Evolutionary conservation across 2,329 filamentous ascomycete genomes (phyloP).

Genomic region (Aspergillus cejpii): DNA sequence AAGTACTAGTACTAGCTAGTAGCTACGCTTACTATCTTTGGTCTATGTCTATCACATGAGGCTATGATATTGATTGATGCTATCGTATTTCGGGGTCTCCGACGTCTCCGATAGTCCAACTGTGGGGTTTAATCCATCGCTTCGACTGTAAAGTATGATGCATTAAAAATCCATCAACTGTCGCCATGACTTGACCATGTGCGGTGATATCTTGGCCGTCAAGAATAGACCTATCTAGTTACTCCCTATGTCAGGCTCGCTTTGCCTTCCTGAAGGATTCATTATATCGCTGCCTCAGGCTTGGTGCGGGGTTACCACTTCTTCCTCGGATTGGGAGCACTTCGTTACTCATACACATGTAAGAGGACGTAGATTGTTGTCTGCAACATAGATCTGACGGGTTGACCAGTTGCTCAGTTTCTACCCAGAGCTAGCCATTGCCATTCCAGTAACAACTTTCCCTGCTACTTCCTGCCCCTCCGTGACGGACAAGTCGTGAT

Average conservation of each 20-base stretch:
- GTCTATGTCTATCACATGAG: no score
- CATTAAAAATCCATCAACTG: slow-evolving; percentile 6
- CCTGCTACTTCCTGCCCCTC: background rate
- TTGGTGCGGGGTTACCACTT: slow-evolving; percentile 15
- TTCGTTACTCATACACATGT: slow-evolving; percentile 12
- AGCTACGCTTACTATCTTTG: background rate
- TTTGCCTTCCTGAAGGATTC: background rate
- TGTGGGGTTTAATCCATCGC: slow-evolving; percentile 1
- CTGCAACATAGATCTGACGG: slow-evolving; percentile 16
- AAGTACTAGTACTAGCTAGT: background rate
- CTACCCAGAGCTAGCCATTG: slow-evolving; percentile 2
- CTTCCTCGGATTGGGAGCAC: slow-evolving; percentile 13
- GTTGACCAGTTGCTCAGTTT: background rate
- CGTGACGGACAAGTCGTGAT: background rate
- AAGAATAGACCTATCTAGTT: no score
- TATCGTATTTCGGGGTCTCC: slow-evolving; percentile 12
- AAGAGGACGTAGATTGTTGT: background rate
- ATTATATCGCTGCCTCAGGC: background rate
- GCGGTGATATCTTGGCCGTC: background rate
- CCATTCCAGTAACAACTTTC: slow-evolving; percentile 10
- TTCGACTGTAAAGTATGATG: slow-evolving; percentile 2
- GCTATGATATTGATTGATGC: no score
- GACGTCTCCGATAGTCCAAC: slow-evolving; percentile 11
- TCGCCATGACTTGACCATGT: slow-evolving; percentile 9
- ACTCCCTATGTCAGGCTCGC: background rate